Evolutionary conservation across 495 filamentous ascomycete species (phyloP), one percentile per base, ranked within the genome.

Genomic region (Penicillium simplicissimum): DNA sequence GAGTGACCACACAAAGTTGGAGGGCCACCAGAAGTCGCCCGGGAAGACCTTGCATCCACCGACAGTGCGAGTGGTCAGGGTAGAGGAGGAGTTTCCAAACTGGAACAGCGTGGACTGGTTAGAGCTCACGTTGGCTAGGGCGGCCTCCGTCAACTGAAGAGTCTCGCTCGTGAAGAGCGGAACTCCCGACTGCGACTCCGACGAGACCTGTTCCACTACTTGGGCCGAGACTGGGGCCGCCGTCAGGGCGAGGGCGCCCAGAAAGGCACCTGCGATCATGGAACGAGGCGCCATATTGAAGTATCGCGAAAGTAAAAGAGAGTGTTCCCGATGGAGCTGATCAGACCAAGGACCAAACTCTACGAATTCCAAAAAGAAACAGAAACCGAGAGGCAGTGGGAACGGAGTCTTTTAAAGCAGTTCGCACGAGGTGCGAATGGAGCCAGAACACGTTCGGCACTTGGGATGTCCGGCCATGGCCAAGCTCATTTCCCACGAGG

Each of bases 21-120:
- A 67, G 0, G 83, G 84, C 83, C 82, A 86, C 5, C 55, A 42
- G 2, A 34, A 36, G 35, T 81, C 76, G 17, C 83, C 84, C 1
- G 85, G 85, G 55, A 81, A 79, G 34, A 72, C 59, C 64, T 80
- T 85, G 73, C 85, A 87, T 34, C 57, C 64, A 13, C 42, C 33
- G n/a, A n/a, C 28, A 13, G 54, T 49, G 13, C 43, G 59, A 11
- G 56, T 38, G 21, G 35, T 19, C 15, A 63, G 23, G 34, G 9
- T 60, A 48, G 45, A 62, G n/a, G 64, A 59, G n/a, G 64, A 59
- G 14, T 66, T 36, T 34, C 14, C 70, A 47, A 73, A 73, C 15
- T 28, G 60, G 53, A 71, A 69, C 4, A 63, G 52, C 28, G 43
- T 51, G 10, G 67, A 54, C 43, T 67, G 55, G 61, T 76, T 63